Evolutionary conservation across 2,329 filamentous ascomycete genomes (phyloP), one percentile per base, ranked within the genome.

Genomic region (Cephalotrichum gorgonifer): DNA sequence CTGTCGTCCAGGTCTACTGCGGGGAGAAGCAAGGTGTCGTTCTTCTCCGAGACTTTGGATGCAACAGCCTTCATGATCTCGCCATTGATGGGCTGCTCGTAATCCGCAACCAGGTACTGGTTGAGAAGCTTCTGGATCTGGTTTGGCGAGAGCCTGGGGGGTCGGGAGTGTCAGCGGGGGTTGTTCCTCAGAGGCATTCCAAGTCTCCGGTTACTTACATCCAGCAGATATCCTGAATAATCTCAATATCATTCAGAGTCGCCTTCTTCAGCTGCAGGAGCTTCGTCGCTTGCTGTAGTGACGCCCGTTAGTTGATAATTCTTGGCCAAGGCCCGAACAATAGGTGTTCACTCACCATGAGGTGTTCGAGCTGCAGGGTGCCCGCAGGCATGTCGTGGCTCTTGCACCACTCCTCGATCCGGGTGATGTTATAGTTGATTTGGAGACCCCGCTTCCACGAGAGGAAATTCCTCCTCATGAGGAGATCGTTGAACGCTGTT

Each of bases 1-100:
- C 88, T 95, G 69, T 98, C 93, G 62, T 98, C 93, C 90, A 98
- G 96, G 65, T 98, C 93, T 51, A 98, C 90, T 44, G 93, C 89
- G 51, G 91, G 86, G 43, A 98, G 76, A 50, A 98, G 80, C 47
- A 98, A 76, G 3, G 97, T 90, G 59, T 97, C 93, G 60, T 89
- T 94, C 82, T 98, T 98, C 72, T 98, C 93, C 2, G 91, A 97
- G 43, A 98, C 93, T 48, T 90, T 80, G 35, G 89, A 95, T 7
- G 94, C 93, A 48, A 98, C 94, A 7, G 93, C 93, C 73, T 98
- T 98, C 93, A 98, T 98, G 63, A 98, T 98, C 66, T 98, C 93
- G 63, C 91, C 93, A 61, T 98, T 97, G 68, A 98, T 98, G 33
- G 93, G 93, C 69, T 97, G 93, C 69, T 98, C 93, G 66, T 98